phyloP scores from a whole-genome alignment of 176 grass and related monocot genomes.

The Otatea glauca region DNA sequence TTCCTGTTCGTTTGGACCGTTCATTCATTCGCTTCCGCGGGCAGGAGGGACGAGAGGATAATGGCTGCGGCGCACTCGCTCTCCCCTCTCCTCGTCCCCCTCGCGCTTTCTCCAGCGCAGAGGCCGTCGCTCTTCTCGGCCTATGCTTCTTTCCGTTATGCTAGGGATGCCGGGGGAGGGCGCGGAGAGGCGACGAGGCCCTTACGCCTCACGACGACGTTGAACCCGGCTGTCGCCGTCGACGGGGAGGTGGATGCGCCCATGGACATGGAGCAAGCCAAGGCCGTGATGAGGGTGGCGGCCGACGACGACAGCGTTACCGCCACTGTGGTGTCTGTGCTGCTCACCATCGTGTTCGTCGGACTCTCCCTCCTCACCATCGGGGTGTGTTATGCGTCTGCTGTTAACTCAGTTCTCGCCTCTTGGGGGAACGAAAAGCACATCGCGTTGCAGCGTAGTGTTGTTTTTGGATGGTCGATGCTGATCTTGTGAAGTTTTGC shows the following conservation, averaged over 20 bases:
- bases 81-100: slow-evolving; percentile 20
- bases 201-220: slow-evolving; percentile 32
- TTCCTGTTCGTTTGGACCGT: slow-evolving; percentile 45
- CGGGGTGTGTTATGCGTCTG: slow-evolving; percentile 40
- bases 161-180: background rate
- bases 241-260: slow-evolving; percentile 36
- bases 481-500: background rate
- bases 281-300: slow-evolving; percentile 51
- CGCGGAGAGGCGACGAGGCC: background rate
- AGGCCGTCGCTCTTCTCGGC: background rate
- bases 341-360: slow-evolving; percentile 61
- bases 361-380: slow-evolving; percentile 66
- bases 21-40: slow-evolving; percentile 38
- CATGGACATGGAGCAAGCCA: slow-evolving; percentile 42
- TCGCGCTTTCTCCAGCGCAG: slow-evolving; percentile 29
- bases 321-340: slow-evolving; percentile 55
- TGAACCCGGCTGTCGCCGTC: slow-evolving; percentile 24
- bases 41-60: slow-evolving; percentile 52
- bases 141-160: background rate
- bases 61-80: slow-evolving; percentile 49
- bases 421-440: background rate
- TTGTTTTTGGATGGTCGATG: background rate
- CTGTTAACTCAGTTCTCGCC: background rate
- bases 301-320: slow-evolving; percentile 51
- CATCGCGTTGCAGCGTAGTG: background rate